phyloP scores from a whole-genome alignment of 1,139 yeast species.

The Candida sp. region DNA sequence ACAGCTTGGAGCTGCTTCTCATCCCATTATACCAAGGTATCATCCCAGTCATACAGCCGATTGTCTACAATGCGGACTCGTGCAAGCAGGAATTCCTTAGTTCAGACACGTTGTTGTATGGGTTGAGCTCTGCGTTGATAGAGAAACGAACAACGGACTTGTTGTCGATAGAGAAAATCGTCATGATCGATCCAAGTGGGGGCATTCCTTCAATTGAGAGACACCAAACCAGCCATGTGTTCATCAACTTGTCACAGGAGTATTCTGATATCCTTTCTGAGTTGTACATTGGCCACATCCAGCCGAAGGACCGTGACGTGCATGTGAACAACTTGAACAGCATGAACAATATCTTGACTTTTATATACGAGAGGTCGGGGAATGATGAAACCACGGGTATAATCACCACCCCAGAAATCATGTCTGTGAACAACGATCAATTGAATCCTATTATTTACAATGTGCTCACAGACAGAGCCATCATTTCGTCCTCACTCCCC shows the following conservation, averaged over 20 bases:
- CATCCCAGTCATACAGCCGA: constrained; percentile 67
- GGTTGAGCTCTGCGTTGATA: constrained; percentile 31
- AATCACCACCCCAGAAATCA: constrained; percentile 45
- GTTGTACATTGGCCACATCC: constrained; percentile 55
- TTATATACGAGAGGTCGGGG: constrained; percentile 31
- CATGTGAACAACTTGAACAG: constrained; percentile 60
- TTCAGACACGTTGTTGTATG: constrained; percentile 34
- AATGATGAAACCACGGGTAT: constrained; percentile 51
- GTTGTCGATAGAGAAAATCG: constrained; percentile 77
- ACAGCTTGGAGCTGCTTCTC: constrained; percentile 36
- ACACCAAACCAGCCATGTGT: constrained; percentile 83
- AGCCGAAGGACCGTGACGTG: constrained; percentile 45
- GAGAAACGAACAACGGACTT: constrained; percentile 25
- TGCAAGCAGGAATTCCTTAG: constrained; percentile 33
- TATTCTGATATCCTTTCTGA: constrained; percentile 69
- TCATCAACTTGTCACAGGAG: constrained; percentile 86
- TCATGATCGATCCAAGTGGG: constrained; percentile 80
- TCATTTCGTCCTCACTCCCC: constrained; percentile 93
- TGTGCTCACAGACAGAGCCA: constrained; percentile 87
- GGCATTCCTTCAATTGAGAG: constrained; percentile 92
- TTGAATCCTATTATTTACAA: constrained; percentile 87
- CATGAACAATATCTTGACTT: constrained; percentile 49
- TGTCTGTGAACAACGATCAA: constrained; percentile 49
- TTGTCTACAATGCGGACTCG: constrained; percentile 47
- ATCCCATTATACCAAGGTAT: constrained; percentile 48